phyloP scores from a whole-genome alignment of 306 rosid species.

The Lotus japonicus region DNA sequence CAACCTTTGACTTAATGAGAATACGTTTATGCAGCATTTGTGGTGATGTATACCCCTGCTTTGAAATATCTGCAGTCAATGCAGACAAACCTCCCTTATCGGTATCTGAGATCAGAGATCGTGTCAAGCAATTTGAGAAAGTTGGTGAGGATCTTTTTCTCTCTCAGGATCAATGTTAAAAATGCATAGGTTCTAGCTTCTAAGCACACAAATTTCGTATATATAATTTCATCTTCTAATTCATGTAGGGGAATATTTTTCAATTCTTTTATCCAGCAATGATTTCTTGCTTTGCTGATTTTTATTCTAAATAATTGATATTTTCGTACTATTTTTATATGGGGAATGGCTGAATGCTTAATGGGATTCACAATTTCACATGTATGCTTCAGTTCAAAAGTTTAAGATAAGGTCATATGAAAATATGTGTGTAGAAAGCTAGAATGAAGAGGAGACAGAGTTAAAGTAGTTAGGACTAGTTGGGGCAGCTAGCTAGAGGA shows the following conservation, averaged over 20 bases:
- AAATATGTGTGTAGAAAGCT: background rate
- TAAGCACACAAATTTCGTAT: background rate
- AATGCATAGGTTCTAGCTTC: background rate
- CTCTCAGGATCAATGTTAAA: background rate
- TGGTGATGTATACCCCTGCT: slow-evolving; percentile 74
- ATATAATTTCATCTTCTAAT: background rate
- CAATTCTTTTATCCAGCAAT: background rate
- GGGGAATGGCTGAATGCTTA: background rate
- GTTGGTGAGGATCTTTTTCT: slow-evolving; percentile 52
- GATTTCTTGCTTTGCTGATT: slow-evolving; percentile 14
- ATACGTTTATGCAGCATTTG: slow-evolving; percentile 54
- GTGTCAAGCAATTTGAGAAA: slow-evolving; percentile 75
- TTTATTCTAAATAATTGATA: background rate
- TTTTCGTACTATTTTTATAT: background rate
- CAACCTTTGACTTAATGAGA: slow-evolving; percentile 18
- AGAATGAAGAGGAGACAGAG: background rate
- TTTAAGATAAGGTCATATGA: background rate
- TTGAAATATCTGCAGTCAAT: slow-evolving; percentile 88
- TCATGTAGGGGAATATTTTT: background rate
- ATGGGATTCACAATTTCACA: background rate
- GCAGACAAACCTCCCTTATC: slow-evolving; percentile 92
- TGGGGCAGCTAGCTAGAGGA: background rate
- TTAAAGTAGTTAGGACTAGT: background rate
- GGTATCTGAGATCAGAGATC: slow-evolving; percentile 61
- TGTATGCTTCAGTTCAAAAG: background rate